Conservation (phyloP, 208 protist species). For the Acanthamoeba triangularis region DNA sequence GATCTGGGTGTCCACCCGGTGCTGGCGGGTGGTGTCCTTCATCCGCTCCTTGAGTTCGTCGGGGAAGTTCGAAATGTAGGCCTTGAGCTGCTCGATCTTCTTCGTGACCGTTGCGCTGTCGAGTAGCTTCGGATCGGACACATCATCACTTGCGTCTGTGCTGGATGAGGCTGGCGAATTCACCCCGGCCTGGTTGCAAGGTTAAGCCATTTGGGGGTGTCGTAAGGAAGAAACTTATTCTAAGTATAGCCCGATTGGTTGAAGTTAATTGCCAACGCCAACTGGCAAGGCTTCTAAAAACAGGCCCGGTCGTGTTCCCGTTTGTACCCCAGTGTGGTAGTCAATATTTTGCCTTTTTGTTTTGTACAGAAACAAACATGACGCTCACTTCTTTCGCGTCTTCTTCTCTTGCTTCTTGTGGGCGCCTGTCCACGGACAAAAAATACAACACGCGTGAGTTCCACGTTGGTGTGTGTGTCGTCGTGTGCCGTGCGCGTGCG, state of each 20-base stretch:
- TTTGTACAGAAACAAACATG: not conserved
- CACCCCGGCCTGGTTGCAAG: no score
- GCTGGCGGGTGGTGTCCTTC: not conserved
- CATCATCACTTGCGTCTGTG: not conserved
- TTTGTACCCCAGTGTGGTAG: no score
- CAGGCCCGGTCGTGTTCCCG: no score
- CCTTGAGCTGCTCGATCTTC: not conserved
- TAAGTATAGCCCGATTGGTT: no score
- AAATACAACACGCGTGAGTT: not conserved
- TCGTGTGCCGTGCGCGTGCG: no score
- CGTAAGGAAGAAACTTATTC: no score
- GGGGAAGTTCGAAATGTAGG: not conserved
- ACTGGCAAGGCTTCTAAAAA: no score
- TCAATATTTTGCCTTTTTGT: not conserved
- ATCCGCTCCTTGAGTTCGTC: not conserved
- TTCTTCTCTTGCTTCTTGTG: conserved; percentile 51
- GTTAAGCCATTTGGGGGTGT: no score
- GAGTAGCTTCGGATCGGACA: not conserved
- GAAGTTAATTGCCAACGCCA: no score
- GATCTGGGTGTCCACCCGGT: not conserved
- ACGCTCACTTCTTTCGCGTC: not conserved
- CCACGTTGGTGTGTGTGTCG: no score
- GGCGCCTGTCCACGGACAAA: not conserved
- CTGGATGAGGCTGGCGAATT: no score
- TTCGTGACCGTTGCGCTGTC: not conserved